phyloP scores from a whole-genome alignment of 768 basidiomycete species.

The Amanita rubescens region DNA sequence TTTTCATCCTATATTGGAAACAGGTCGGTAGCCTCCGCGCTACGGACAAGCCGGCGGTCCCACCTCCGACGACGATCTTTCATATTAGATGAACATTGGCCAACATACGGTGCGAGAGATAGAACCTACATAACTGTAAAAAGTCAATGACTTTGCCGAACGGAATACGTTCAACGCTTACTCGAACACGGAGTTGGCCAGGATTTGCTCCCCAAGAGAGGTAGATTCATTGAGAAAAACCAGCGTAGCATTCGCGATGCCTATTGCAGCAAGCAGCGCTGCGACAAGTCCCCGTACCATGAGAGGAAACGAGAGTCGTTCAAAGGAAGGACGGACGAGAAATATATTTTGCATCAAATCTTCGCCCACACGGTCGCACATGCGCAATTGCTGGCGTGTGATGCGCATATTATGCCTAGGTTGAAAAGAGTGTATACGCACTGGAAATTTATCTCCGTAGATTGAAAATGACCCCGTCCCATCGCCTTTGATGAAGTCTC shows the following conservation, averaged over 20 bases:
- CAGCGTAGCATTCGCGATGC: conserved; percentile 13
- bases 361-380: no score
- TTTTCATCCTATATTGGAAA: no score
- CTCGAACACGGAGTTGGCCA: conserved; percentile 16
- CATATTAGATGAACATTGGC: neutral
- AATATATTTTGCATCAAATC: neutral
- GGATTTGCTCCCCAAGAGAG: conserved; percentile 12
- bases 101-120: neutral
- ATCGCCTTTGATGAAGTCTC: no score
- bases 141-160: neutral
- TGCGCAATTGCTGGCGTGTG: no score
- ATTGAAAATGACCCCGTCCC: no score
- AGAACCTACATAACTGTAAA: conserved; percentile 8
- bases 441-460: no score
- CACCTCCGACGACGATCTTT: conserved; percentile 29
- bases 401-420: no score
- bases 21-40: conserved; percentile 29
- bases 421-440: no score
- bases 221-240: conserved; percentile 14
- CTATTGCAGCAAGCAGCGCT: conserved; percentile 6
- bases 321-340: neutral
- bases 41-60: conserved; percentile 24
- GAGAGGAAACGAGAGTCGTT: neutral
- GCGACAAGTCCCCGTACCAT: conserved; percentile 10
- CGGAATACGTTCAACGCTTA: conserved; percentile 5